Percentiles rank a stretch among this genome's conserved stretches.
These are phyloP conservation scores for Tricholomella constricta DNA, from an alignment of 768 basidiomycete species.

Conservation along the genomic window DNA sequence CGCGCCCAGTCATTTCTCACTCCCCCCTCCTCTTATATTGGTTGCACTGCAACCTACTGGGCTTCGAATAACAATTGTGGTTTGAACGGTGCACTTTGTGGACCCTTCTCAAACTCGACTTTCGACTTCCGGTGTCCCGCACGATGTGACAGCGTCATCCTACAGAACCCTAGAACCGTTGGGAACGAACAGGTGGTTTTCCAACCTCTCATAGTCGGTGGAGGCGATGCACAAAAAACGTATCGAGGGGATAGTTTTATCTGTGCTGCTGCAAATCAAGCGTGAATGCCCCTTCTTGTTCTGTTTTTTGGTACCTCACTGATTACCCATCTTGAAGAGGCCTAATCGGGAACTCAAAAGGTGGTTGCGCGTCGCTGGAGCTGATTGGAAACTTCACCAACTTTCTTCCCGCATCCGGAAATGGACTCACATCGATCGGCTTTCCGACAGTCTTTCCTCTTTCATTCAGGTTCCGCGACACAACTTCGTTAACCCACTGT, in stretches of 20 bases:
- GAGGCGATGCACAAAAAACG: slow-evolving; percentile 68
- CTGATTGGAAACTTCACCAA: slow-evolving; percentile 74
- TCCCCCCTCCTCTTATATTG: slow-evolving; percentile 61
- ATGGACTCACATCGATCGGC: slow-evolving; percentile 70
- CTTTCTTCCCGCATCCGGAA: slow-evolving; percentile 57
- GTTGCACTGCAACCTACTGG: slow-evolving; percentile 76
- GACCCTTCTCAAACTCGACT: slow-evolving; percentile 59
- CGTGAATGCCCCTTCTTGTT: slow-evolving; percentile 45
- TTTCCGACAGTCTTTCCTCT: slow-evolving; percentile 79
- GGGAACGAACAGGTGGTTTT: slow-evolving; percentile 67
- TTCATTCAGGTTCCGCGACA: slow-evolving; percentile 57
- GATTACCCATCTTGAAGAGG: slow-evolving; percentile 48
- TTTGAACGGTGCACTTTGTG: slow-evolving; percentile 64
- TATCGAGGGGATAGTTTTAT: slow-evolving; percentile 87
- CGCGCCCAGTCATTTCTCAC: slow-evolving; percentile 74
- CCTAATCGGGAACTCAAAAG: slow-evolving; percentile 58
- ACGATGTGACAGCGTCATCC: slow-evolving; percentile 59
- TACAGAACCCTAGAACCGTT: slow-evolving; percentile 75
- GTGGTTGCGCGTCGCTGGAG: slow-evolving; percentile 76
- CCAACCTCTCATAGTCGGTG: slow-evolving; percentile 81
- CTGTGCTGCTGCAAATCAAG: slow-evolving; percentile 82
- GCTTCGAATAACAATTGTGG: slow-evolving; percentile 70
- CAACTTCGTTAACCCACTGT: slow-evolving; percentile 59
- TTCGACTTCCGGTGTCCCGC: slow-evolving; percentile 85
- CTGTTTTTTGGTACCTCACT: slow-evolving; percentile 9